A percentile compares a stretch with the other conserved stretches of the same genome.
These are phyloP conservation scores for Fragaria nilgerrensis DNA, from an alignment of 306 rosid species.

Conservation along the genomic window DNA sequence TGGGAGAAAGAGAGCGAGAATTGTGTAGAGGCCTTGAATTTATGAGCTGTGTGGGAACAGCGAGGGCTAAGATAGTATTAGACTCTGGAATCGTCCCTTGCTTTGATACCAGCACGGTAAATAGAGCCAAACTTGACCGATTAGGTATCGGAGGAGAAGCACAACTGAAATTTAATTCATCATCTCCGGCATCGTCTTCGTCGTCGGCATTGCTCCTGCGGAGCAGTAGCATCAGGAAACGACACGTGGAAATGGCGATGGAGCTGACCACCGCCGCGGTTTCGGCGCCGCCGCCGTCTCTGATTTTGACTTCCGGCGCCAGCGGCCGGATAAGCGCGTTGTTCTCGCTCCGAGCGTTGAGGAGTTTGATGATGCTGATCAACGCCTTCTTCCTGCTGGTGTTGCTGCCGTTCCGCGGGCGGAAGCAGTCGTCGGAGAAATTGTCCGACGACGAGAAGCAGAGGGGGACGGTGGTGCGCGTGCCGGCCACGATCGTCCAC, in stretches of 20 bases:
- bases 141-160: neutral
- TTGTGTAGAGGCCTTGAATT: neutral
- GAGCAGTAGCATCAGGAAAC: too few relatives aligned
- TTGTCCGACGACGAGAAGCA: constrained; percentile 35
- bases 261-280: constrained; percentile 15
- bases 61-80: neutral
- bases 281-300: constrained; percentile 23
- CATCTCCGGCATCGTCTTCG: neutral
- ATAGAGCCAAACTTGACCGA: neutral
- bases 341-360: constrained; percentile 50
- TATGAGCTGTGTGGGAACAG: constrained; percentile 7
- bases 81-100: neutral
- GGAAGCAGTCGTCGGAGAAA: constrained; percentile 28
- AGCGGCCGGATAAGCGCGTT: constrained; percentile 61
- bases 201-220: neutral
- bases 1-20: neutral
- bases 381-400: constrained; percentile 48
- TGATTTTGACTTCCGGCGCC: constrained; percentile 67
- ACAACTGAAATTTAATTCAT: neutral
- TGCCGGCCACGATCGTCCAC: constrained; percentile 52
- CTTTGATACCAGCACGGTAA: neutral
- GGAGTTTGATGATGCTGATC: constrained; percentile 51
- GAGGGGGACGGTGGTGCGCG: constrained; percentile 43
- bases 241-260: constrained; percentile 18
- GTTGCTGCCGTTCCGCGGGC: constrained; percentile 65